Conservation (phyloP, 225 moss, liverwort and hornwort species). For the Thuidium tamariscinum region DNA sequence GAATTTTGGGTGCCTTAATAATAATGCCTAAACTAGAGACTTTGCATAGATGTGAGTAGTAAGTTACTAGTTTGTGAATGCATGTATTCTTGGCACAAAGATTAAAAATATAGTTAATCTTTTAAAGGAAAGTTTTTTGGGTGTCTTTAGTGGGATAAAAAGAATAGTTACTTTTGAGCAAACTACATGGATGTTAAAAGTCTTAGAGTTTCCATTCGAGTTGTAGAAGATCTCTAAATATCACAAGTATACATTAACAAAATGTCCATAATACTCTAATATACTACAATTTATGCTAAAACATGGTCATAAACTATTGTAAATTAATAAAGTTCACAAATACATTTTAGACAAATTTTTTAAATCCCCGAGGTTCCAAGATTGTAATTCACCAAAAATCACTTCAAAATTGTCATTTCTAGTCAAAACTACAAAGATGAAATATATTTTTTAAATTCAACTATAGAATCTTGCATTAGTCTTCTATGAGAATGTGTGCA, state of each 20-base stretch:
- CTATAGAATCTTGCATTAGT: background rate
- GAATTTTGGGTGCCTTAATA: no score
- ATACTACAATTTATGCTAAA: no score
- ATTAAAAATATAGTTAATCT: no score
- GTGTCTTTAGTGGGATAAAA: no score
- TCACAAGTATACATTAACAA: background rate
- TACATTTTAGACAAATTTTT: background rate
- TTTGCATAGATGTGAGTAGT: no score
- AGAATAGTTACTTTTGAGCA: background rate
- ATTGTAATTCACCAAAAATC: background rate
- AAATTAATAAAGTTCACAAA: background rate
- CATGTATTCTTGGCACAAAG: no score
- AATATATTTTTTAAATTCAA: background rate
- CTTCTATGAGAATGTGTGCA: background rate
- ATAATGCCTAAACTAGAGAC: no score
- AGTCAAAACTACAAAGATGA: background rate
- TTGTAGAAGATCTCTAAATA: background rate
- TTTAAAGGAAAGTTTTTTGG: no score
- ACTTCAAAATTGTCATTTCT: rapidly evolving
- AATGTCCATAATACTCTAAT: background rate
- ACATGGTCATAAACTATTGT: background rate
- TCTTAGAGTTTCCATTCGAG: background rate
- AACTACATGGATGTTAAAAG: background rate
- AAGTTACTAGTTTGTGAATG: no score
- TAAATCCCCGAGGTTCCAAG: background rate